Percentiles rank a stretch among this genome's conserved stretches.
Evolutionary conservation across 2,329 filamentous ascomycete genomes (phyloP).

Genomic region (Meredithiella fracta): DNA sequence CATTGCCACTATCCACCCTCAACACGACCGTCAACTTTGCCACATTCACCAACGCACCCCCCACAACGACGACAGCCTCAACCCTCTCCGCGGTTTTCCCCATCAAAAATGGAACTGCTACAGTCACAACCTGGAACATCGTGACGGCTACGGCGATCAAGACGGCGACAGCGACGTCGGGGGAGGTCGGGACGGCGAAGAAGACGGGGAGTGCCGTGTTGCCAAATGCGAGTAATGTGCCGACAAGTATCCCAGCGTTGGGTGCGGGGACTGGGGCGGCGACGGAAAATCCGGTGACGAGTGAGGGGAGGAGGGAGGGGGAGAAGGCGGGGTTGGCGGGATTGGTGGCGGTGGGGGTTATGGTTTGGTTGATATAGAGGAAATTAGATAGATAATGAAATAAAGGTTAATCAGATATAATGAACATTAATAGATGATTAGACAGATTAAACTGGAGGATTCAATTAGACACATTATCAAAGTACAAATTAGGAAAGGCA

Average conservation of each 20-base stretch:
- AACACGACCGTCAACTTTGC: conserved; percentile 13
- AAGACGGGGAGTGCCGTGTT: conserved; percentile 1
- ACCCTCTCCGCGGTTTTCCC: neutral
- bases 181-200: neutral
- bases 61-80: neutral
- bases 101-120: conserved; percentile 4
- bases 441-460: too few species aligned
- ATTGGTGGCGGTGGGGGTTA: conserved; percentile 1
- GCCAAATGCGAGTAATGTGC: conserved; percentile 9
- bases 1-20: conserved; percentile 10
- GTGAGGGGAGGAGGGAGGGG: neutral
- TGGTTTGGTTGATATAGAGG: neutral
- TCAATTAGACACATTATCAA: too few species aligned
- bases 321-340: neutral
- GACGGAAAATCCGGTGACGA: neutral
- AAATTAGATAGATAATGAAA: neutral
- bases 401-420: neutral
- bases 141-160: conserved; percentile 10
- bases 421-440: too few species aligned
- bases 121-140: neutral
- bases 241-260: conserved; percentile 10
- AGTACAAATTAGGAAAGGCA: too few species aligned
- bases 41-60: neutral
- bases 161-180: conserved; percentile 7
- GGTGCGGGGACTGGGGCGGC: conserved; percentile 3